Evolutionary conservation across 2,329 filamentous ascomycete species (phyloP).

Genomic region (Fusarium tricinctum): DNA sequence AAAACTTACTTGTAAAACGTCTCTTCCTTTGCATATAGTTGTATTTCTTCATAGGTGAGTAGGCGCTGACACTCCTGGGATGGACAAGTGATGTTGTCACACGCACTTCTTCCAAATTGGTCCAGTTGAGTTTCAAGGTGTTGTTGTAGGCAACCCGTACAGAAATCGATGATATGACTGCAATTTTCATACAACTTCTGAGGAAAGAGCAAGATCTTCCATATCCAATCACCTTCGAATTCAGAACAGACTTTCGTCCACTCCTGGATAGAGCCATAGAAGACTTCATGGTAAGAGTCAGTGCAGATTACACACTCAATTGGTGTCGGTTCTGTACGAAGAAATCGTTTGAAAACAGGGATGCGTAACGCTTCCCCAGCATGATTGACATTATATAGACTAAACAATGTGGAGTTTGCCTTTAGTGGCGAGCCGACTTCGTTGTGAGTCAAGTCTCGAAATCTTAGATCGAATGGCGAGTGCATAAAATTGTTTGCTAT

Average conservation of each 20-base stretch:
- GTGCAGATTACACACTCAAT: conserved; percentile 20
- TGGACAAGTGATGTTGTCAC: conserved; percentile 14
- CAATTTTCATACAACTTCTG: conserved; percentile 13
- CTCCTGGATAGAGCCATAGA: conserved; percentile 6
- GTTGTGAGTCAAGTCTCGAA: neutral
- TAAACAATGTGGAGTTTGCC: conserved; percentile 1
- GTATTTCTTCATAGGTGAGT: conserved; percentile 17
- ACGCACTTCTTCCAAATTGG: conserved; percentile 18
- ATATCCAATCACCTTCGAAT: conserved; percentile 28
- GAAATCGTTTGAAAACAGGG: conserved; percentile 10
- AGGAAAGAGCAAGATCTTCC: conserved; percentile 23
- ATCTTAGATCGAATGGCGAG: neutral
- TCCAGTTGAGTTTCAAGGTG: conserved; percentile 18
- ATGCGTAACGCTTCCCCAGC: neutral
- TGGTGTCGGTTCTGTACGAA: neutral
- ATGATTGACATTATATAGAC: conserved; percentile 4
- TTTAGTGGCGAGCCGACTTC: neutral
- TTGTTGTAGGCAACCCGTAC: conserved; percentile 2
- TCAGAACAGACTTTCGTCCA: conserved; percentile 13
- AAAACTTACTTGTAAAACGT: conserved; percentile 11
- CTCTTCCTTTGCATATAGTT: conserved; percentile 13
- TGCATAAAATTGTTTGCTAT: conserved; percentile 2
- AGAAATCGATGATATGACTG: conserved; percentile 23
- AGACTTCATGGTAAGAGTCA: conserved; percentile 15
- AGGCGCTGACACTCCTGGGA: conserved; percentile 5